phyloP scores from a whole-genome alignment of 129 eudicot species.

The Dittrichia graveolens region DNA sequence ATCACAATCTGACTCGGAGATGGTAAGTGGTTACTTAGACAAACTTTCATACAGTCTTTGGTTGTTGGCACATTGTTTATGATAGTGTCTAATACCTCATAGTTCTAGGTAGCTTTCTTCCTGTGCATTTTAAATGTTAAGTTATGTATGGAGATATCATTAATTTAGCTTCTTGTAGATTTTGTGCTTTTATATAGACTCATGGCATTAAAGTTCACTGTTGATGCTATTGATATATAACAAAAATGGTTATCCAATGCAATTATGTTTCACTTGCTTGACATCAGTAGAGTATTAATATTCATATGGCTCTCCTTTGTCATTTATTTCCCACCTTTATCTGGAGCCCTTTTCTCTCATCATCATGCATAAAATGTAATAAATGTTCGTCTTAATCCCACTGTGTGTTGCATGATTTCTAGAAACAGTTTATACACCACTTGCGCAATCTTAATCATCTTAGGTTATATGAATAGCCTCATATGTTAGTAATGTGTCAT shows the following conservation, averaged over 20 bases:
- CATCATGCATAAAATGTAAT: constrained; percentile 6
- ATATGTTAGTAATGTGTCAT: background rate
- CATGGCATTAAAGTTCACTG: too few species aligned
- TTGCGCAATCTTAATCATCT: background rate
- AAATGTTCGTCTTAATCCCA: constrained; percentile 7
- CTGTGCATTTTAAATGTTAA: background rate
- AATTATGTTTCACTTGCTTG: background rate
- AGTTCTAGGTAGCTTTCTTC: constrained; percentile 9
- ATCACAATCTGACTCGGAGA: constrained; percentile 50
- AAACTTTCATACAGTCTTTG: constrained; percentile 11
- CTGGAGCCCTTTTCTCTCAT: background rate
- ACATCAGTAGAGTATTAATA: background rate
- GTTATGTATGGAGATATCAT: background rate
- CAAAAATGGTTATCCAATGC: constrained; percentile 1
- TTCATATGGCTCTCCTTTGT: constrained; percentile 14
- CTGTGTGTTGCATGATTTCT: constrained; percentile 1
- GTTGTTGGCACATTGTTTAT: background rate
- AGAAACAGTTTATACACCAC: background rate
- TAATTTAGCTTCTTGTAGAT: constrained; percentile 13
- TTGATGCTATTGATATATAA: background rate
- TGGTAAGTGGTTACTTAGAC: constrained; percentile 60
- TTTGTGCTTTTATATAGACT: background rate
- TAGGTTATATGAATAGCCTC: background rate
- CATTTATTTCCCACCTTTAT: constrained; percentile 1
- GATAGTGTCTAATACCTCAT: background rate